These are phyloP conservation scores for Colletotrichum noveboracense DNA, from an alignment of 2,329 filamentous ascomycete species.

Conservation along the genomic window DNA sequence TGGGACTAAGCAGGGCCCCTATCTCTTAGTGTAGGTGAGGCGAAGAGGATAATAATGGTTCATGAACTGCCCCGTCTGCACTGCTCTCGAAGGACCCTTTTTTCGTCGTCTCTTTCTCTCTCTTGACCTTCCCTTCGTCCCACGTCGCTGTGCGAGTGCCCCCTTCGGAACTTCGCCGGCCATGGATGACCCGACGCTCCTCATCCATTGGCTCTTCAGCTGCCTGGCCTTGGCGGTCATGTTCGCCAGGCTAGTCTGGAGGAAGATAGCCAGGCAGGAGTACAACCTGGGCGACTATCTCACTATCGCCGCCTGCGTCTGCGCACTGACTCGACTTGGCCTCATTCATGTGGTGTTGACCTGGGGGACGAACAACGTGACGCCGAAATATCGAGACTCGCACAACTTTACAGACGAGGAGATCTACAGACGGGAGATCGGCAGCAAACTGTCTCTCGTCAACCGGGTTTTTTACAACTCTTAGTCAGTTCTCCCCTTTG, in stretches of 20 bases:
- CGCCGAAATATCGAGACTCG: constrained; percentile 23
- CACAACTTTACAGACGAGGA: constrained; percentile 32
- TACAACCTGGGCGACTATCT: constrained; percentile 27
- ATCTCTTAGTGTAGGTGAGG: background rate
- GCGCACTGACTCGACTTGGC: constrained; percentile 26
- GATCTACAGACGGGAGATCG: constrained; percentile 36
- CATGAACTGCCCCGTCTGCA: constrained; percentile 1
- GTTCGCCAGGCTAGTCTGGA: constrained; percentile 23
- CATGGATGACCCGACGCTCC: constrained; percentile 24
- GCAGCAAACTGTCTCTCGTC: constrained; percentile 36
- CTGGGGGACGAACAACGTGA: constrained; percentile 41
- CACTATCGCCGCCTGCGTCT: constrained; percentile 45
- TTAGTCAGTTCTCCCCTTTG: constrained; percentile 31
- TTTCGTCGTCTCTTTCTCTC: background rate
- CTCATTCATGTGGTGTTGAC: constrained; percentile 38
- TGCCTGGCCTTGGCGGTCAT: constrained; percentile 28
- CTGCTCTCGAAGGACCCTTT: background rate
- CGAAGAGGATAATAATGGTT: constrained; percentile 15
- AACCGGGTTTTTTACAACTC: constrained; percentile 37
- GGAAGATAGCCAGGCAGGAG: constrained; percentile 22
- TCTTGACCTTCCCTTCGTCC: background rate
- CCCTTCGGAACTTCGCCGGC: constrained; percentile 8
- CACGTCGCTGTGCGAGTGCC: background rate
- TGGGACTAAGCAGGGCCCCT: constrained; percentile 1
- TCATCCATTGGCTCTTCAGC: constrained; percentile 30